Evolutionary conservation across 169 alveolate species (phyloP).

Genomic region (Cryptosporidium xiaoi): DNA sequence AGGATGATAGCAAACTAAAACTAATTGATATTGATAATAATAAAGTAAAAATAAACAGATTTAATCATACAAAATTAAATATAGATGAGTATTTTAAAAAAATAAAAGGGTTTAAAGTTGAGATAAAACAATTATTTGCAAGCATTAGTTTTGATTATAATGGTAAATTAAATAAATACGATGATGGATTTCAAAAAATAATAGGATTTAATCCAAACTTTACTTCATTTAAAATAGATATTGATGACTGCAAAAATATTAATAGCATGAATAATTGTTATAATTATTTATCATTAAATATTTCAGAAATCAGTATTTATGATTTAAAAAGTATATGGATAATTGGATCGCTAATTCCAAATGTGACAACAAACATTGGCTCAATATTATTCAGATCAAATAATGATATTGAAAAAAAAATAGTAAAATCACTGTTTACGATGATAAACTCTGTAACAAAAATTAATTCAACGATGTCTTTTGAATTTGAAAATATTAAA

Average conservation of each 20-base stretch:
- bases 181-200: background rate
- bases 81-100: background rate
- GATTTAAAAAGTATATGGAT: conserved; percentile 38
- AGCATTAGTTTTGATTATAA: background rate
- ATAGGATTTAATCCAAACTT: conserved; percentile 9
- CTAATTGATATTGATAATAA: conserved; percentile 21
- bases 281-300: conserved; percentile 4
- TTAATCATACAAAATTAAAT: background rate
- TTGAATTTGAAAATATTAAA: background rate
- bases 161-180: background rate
- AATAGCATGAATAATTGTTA: background rate
- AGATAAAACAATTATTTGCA: conserved; percentile 32
- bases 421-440: conserved; percentile 7
- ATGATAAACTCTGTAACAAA: conserved; percentile 35
- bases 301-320: conserved; percentile 9
- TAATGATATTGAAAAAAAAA: conserved; percentile 2
- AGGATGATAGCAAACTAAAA: background rate
- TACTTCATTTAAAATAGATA: background rate
- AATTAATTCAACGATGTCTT: conserved; percentile 1
- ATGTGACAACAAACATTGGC: conserved; percentile 30
- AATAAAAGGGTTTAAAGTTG: background rate
- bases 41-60: background rate
- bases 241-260: conserved; percentile 2
- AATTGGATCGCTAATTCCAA: conserved; percentile 23
- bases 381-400: conserved; percentile 31